These are phyloP conservation scores for Mycena haematopus DNA, from an alignment of 768 basidiomycete species.

Conservation along the genomic window DNA sequence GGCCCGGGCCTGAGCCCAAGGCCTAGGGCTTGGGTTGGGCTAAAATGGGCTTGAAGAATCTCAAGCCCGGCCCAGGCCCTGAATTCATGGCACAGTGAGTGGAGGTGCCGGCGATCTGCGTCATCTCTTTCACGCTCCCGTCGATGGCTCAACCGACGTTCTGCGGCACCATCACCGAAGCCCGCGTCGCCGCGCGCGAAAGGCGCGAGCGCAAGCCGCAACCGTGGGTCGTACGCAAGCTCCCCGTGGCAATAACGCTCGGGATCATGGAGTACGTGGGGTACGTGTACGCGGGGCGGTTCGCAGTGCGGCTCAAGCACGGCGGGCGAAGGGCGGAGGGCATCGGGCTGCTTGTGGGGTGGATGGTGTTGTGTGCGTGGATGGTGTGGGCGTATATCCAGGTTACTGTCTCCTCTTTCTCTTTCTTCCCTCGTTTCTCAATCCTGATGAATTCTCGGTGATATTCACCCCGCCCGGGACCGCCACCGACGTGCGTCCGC, in stretches of 20 bases:
- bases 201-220: slow-evolving; percentile 61
- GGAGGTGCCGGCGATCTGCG: no score
- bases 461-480: slow-evolving; percentile 71
- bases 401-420: slow-evolving; percentile 58
- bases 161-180: slow-evolving; percentile 67
- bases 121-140: no score
- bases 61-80: no score
- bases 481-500: slow-evolving; percentile 63
- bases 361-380: slow-evolving; percentile 68
- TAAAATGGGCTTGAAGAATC: no score
- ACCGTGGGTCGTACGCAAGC: slow-evolving; percentile 78
- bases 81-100: no score
- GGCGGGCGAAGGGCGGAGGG: no score
- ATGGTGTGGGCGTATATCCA: slow-evolving; percentile 80
- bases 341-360: slow-evolving; percentile 72
- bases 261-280: slow-evolving; percentile 69
- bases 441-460: slow-evolving; percentile 52
- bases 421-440: background rate
- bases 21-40: no score
- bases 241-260: slow-evolving; percentile 63
- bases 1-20: no score
- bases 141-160: no score
- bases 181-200: slow-evolving; percentile 44
- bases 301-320: slow-evolving; percentile 76
- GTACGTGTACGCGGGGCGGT: slow-evolving; percentile 80